A percentile compares a stretch with the other conserved stretches of the same genome.
Evolutionary conservation across 1,284 basidiomycete genomes (phyloP).

Genomic region (Tilletiaria anomala): DNA sequence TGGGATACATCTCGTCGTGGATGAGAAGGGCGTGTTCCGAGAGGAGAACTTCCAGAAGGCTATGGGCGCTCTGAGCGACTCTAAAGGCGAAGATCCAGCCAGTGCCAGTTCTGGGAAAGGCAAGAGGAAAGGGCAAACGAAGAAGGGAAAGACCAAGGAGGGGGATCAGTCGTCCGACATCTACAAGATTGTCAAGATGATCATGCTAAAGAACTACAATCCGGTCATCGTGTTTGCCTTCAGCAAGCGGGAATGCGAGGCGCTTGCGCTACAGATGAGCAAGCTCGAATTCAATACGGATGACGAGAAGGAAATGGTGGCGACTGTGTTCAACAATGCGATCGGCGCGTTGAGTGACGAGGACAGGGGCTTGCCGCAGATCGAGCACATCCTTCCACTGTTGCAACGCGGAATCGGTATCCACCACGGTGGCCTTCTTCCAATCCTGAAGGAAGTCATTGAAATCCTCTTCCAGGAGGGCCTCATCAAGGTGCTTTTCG

Average conservation of each 20-base stretch:
- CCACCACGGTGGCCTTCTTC: constrained; percentile 92
- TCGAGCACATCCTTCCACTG: constrained; percentile 79
- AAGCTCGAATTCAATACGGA: constrained; percentile 93
- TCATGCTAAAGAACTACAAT: constrained; percentile 95
- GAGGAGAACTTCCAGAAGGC: constrained; percentile 97
- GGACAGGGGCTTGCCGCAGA: constrained; percentile 83
- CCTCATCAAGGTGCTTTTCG: constrained; percentile 96
- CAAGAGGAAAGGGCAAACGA: constrained; percentile 55
- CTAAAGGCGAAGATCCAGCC: constrained; percentile 67
- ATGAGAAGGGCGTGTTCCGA: constrained; percentile 88
- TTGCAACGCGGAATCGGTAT: constrained; percentile 93
- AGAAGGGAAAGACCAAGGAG: constrained; percentile 86
- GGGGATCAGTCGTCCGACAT: constrained; percentile 97
- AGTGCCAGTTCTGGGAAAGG: too few relatives aligned
- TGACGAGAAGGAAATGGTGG: constrained; percentile 78
- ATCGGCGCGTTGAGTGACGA: constrained; percentile 75
- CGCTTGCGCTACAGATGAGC: constrained; percentile 72
- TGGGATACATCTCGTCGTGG: constrained; percentile 93
- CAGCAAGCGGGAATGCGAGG: constrained; percentile 94
- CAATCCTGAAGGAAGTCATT: constrained; percentile 96
- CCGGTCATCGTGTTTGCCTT: constrained; percentile 98
- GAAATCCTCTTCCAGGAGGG: constrained; percentile 99
- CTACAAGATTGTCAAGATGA: constrained; percentile 96
- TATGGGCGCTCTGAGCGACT: constrained; percentile 75
- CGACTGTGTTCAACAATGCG: constrained; percentile 85